phyloP scores from a whole-genome alignment of 179 eudicot genomes.

The Beta macrorhiza region DNA sequence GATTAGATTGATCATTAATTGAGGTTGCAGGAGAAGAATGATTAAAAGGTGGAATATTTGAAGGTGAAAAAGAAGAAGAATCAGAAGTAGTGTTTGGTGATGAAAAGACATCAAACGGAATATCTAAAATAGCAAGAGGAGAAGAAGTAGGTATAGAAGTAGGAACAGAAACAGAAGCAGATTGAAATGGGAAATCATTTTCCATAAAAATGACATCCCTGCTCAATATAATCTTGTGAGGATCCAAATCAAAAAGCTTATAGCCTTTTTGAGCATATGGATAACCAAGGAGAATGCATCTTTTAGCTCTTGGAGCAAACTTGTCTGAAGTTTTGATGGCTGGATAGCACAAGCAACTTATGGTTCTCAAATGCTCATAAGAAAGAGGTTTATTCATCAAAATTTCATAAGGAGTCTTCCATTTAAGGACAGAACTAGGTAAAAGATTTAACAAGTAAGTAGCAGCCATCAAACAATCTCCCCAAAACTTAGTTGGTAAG shows the following conservation, averaged over 20 bases:
- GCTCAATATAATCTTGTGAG: neutral
- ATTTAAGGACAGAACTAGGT: neutral
- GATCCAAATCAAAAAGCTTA: neutral
- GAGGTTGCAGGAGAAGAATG: neutral
- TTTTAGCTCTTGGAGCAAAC: neutral
- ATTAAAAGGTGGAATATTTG: neutral
- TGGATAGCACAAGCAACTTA: neutral
- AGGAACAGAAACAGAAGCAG: too few relatives aligned
- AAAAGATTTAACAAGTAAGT: neutral
- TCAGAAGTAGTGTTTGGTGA: neutral
- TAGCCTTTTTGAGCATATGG: neutral
- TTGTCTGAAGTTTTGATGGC: neutral
- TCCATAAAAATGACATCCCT: neutral
- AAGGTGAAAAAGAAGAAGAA: too few relatives aligned
- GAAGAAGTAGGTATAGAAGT: too few relatives aligned
- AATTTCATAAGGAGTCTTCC: neutral
- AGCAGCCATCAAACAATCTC: neutral
- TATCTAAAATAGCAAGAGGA: neutral
- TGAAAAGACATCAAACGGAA: neutral
- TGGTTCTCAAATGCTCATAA: neutral
- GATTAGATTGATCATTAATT: too few relatives aligned
- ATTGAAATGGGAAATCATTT: neutral
- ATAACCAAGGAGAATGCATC: neutral
- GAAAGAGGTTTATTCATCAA: too few relatives aligned
- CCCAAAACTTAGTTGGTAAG: neutral